These are phyloP conservation scores for Candida piceae DNA, from an alignment of 805 yeast genomes.

Conservation along the genomic window DNA sequence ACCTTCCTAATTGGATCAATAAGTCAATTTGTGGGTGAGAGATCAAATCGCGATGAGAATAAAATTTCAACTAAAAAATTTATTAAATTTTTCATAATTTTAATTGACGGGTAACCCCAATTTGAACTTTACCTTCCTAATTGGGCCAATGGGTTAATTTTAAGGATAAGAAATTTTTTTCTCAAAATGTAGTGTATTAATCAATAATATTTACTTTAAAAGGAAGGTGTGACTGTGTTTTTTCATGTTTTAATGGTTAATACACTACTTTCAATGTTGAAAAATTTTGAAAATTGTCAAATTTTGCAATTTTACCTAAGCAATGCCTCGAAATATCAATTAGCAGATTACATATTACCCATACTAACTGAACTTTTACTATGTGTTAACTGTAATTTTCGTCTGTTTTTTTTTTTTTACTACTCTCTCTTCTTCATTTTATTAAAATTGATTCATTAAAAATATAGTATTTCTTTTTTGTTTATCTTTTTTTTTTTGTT, in stretches of 20 bases:
- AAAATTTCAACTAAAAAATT: no score
- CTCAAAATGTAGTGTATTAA: conserved; percentile 11
- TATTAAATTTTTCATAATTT: no score
- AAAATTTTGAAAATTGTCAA: conserved; percentile 3
- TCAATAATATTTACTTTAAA: conserved; percentile 1
- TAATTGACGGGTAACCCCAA: conserved; percentile 16
- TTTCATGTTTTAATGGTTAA: conserved; percentile 1
- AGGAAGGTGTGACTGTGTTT: conserved; percentile 19
- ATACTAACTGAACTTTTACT: no score
- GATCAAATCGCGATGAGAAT: no score
- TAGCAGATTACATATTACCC: no score
- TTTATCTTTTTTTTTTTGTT: background rate
- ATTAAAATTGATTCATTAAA: no score
- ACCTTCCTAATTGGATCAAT: conserved; percentile 1
- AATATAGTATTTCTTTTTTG: no score
- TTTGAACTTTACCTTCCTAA: conserved; percentile 20
- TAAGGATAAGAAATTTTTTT: conserved; percentile 20
- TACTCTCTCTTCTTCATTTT: background rate
- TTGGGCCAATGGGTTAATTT: conserved; percentile 25
- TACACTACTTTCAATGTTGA: conserved; percentile 1
- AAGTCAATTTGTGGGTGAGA: conserved; percentile 1
- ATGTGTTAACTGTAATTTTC: background rate
- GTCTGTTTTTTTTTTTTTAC: background rate
- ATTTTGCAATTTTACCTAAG: background rate
- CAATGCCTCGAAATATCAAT: no score